Conservation (phyloP, 352 stramenopile genomes). For the Phytophthora citricola region DNA sequence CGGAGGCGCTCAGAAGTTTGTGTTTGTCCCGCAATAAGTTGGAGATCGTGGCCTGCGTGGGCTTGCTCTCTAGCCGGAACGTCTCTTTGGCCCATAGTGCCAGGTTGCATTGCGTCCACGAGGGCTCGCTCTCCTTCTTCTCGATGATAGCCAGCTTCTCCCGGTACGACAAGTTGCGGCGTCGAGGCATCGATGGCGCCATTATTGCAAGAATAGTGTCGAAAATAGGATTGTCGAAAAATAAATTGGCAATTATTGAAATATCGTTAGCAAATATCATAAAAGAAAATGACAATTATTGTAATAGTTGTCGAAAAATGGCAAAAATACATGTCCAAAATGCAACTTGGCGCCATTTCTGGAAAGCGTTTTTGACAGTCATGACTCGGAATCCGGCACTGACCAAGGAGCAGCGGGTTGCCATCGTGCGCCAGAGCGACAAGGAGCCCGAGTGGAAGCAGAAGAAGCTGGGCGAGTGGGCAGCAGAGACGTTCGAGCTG, state of each 20-base stretch:
- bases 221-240: too few relatives aligned
- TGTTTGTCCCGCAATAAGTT: conserved; percentile 61
- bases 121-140: conserved; percentile 60
- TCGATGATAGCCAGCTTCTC: conserved; percentile 65
- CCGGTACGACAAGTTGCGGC: conserved; percentile 68
- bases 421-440: conserved; percentile 74
- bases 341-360: background rate
- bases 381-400: conserved; percentile 41
- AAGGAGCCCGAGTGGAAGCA: conserved; percentile 70
- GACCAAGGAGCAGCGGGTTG: conserved; percentile 69
- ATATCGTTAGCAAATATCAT: too few relatives aligned
- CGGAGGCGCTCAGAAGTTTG: conserved; percentile 48
- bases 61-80: conserved; percentile 52
- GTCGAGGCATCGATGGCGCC: too few relatives aligned
- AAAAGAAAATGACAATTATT: background rate
- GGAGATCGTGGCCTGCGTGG: conserved; percentile 74
- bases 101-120: conserved; percentile 63
- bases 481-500: conserved; percentile 63
- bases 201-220: too few relatives aligned
- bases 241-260: too few relatives aligned
- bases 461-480: conserved; percentile 70
- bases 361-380: background rate
- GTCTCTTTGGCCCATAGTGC: conserved; percentile 61
- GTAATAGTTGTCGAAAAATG: background rate
- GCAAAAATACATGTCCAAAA: too few relatives aligned